A percentile compares a stretch with the other conserved stretches of the same genome.
These are phyloP conservation scores for Phytophthora cactorum DNA, from an alignment of 352 stramenopile species.

Conservation along the genomic window DNA sequence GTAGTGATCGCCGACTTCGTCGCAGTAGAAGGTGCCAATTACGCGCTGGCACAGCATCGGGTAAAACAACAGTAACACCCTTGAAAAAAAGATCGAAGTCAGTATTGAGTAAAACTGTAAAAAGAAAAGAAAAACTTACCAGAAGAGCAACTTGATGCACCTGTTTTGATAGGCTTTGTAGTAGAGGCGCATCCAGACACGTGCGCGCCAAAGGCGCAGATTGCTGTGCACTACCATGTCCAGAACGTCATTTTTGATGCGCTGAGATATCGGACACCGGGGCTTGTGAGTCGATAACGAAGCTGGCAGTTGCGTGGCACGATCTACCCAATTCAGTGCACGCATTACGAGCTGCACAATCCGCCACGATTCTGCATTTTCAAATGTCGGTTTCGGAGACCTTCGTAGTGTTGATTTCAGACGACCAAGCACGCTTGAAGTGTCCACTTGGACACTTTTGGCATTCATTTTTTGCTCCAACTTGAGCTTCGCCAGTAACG, in stretches of 20 bases:
- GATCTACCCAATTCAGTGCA: constrained; percentile 26
- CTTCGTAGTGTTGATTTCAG: constrained; percentile 33
- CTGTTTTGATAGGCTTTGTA: constrained; percentile 80
- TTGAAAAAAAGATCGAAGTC: constrained; percentile 14
- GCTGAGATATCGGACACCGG: constrained; percentile 59
- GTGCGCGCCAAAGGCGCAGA: constrained; percentile 68
- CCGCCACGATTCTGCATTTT: constrained; percentile 12
- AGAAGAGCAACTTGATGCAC: constrained; percentile 81
- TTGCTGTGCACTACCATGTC: constrained; percentile 77
- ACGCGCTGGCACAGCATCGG: constrained; percentile 75
- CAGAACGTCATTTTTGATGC: constrained; percentile 55
- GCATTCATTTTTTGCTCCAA: constrained; percentile 36
- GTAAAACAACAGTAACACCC: constrained; percentile 75
- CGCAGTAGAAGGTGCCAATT: constrained; percentile 78
- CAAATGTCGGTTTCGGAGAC: constrained; percentile 13
- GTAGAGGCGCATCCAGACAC: constrained; percentile 73
- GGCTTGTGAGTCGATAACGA: constrained; percentile 52
- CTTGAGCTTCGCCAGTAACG: constrained; percentile 54
- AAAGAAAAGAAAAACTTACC: constrained; percentile 29
- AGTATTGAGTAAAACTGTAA: not conserved
- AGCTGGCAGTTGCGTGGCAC: constrained; percentile 46
- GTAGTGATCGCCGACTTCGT: constrained; percentile 63
- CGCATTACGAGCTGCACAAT: constrained; percentile 25
- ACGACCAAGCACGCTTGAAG: constrained; percentile 31
- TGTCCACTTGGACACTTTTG: constrained; percentile 2